A percentile compares a stretch with the other conserved stretches of the same genome.
phyloP scores from a whole-genome alignment of 2,329 filamentous ascomycete species.

The Cercospora zeina region DNA sequence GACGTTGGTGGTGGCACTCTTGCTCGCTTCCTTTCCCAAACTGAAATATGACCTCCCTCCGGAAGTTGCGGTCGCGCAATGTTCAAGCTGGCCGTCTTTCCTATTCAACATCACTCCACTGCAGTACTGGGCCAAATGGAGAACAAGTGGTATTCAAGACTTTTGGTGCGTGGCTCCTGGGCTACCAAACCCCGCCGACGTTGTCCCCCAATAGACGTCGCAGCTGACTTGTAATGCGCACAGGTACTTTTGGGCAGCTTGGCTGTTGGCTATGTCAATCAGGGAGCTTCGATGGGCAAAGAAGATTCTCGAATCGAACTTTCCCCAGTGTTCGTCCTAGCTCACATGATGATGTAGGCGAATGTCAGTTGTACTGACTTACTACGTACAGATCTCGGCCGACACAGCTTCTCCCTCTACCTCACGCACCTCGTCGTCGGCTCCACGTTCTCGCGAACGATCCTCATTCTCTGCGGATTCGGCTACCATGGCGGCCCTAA shows the following conservation, averaged over 20 bases:
- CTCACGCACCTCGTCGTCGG: conserved; percentile 64
- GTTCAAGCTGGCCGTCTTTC: conserved; percentile 15
- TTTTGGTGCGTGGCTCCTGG: conserved; percentile 18
- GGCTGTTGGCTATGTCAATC: conserved; percentile 21
- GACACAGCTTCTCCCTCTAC: conserved; percentile 62
- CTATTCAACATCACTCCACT: conserved; percentile 12
- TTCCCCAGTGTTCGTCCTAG: conserved; percentile 21
- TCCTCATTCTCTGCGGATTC: conserved; percentile 28
- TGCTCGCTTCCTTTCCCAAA: conserved; percentile 20
- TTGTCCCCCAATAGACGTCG: too few relatives aligned
- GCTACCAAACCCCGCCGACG: too few relatives aligned
- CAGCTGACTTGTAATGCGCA: conserved; percentile 17
- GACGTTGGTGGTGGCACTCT: conserved; percentile 20
- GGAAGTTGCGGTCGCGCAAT: conserved; percentile 11
- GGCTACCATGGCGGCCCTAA: conserved; percentile 18
- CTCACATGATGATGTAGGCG: background rate
- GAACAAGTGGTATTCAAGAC: conserved; percentile 11
- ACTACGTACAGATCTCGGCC: conserved; percentile 51
- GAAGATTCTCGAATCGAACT: conserved; percentile 23
- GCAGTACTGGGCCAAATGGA: conserved; percentile 14
- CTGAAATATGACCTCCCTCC: background rate
- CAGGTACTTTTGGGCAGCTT: conserved; percentile 60
- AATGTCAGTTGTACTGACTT: background rate
- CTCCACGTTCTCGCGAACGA: conserved; percentile 55
- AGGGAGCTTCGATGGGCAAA: conserved; percentile 28